phyloP scores from a whole-genome alignment of 139 green algal species.

The Chlamydomonas sphaeroides region DNA sequence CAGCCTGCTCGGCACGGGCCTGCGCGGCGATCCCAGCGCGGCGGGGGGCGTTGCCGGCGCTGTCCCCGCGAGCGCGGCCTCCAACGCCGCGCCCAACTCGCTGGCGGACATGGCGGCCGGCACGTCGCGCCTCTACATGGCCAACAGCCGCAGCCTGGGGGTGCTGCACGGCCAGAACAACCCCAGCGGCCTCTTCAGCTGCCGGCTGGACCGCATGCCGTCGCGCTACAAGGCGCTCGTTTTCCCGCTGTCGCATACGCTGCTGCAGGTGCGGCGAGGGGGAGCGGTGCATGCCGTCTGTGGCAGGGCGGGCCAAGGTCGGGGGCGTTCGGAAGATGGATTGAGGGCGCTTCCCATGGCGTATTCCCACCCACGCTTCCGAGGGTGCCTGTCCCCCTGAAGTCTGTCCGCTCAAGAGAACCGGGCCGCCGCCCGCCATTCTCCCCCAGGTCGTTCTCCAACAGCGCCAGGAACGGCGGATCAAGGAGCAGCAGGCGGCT shows the following conservation, averaged over 20 bases:
- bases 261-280: slow-evolving; percentile 45
- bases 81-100: background rate
- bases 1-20: slow-evolving; percentile 15
- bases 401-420: too few relatives aligned
- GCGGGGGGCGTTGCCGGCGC: background rate
- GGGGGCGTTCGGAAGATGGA: too few relatives aligned
- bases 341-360: too few relatives aligned
- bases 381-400: too few relatives aligned
- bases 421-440: too few relatives aligned
- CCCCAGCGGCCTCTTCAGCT: slow-evolving; percentile 25
- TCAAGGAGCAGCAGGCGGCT: slow-evolving; percentile 9
- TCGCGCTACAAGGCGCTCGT: slow-evolving; percentile 42
- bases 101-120: background rate
- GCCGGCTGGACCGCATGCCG: slow-evolving; percentile 15
- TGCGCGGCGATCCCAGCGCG: background rate
- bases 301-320: too few relatives aligned
- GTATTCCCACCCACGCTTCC: too few relatives aligned
- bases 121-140: background rate
- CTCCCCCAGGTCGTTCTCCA: too few relatives aligned
- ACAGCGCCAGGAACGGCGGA: slow-evolving; percentile 5
- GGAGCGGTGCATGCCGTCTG: too few relatives aligned
- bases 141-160: slow-evolving; percentile 32
- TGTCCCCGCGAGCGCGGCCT: too few relatives aligned
- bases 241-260: slow-evolving; percentile 31
- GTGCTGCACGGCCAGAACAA: slow-evolving; percentile 15